Percentiles rank a stretch among this genome's conserved stretches.
Conservation (phyloP, 202 grass and related monocot genomes). For the Musa balbisiana region DNA sequence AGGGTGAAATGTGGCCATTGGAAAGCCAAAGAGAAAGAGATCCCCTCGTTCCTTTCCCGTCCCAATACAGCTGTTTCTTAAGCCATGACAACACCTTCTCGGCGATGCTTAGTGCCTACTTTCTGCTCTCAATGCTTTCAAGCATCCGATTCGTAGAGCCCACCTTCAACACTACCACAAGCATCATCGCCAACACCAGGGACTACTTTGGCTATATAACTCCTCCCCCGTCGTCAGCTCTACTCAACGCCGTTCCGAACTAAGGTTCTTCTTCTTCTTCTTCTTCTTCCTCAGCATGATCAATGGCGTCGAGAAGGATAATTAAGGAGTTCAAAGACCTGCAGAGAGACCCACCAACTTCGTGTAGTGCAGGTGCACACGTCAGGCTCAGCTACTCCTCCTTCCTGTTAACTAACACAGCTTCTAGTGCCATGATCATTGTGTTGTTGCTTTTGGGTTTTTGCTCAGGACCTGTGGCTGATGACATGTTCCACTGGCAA, state of each 20-base stretch:
- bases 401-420: too few species aligned
- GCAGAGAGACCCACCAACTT: slow-evolving; percentile 72
- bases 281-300: too few species aligned
- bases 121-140: not conserved
- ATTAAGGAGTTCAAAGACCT: slow-evolving; percentile 75
- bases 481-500: slow-evolving; percentile 88
- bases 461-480: slow-evolving; percentile 44
- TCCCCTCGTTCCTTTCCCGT: too few species aligned
- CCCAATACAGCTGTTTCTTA: too few species aligned
- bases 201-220: not conserved
- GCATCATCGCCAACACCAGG: not conserved
- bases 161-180: not conserved
- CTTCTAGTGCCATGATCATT: too few species aligned
- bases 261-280: too few species aligned
- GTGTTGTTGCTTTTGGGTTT: too few species aligned
- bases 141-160: not conserved
- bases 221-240: too few species aligned
- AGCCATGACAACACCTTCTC: too few species aligned
- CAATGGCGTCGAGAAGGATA: slow-evolving; percentile 61
- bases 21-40: too few species aligned
- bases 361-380: slow-evolving; percentile 60
- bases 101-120: not conserved
- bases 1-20: too few species aligned
- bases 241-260: not conserved
- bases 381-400: not conserved